A percentile compares a stretch with the other conserved stretches of the same genome.
Conservation (phyloP, 176 grass and related monocot genomes). For the Oryza brachyantha region DNA sequence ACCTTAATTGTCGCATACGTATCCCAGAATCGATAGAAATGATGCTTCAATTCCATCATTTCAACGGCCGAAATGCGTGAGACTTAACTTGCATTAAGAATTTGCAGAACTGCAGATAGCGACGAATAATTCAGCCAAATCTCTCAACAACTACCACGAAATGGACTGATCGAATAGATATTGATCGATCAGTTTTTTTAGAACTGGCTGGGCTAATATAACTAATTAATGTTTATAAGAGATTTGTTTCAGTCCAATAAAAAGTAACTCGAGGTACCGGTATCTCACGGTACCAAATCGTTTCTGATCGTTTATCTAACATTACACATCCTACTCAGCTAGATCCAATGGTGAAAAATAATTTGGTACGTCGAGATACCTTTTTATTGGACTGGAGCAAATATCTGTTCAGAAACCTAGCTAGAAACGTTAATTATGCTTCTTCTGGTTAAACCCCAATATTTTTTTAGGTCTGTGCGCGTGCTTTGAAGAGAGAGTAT, state of each 20-base stretch:
- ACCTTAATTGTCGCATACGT: not conserved
- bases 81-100: too few relatives aligned
- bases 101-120: not conserved
- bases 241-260: too few relatives aligned
- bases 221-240: too few relatives aligned
- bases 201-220: too few relatives aligned
- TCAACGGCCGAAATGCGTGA: not conserved
- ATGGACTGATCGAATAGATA: not conserved
- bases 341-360: too few relatives aligned
- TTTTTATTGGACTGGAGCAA: too few relatives aligned
- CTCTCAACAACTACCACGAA: constrained; percentile 3
- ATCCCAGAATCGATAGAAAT: not conserved
- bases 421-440: not conserved
- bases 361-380: too few relatives aligned
- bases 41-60: not conserved
- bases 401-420: not conserved
- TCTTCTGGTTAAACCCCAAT: not conserved
- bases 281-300: too few relatives aligned
- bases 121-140: not conserved
- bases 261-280: too few relatives aligned
- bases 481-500: not conserved
- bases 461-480: not conserved
- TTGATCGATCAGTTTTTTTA: too few relatives aligned
- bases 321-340: too few relatives aligned
- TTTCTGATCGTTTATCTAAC: too few relatives aligned